Conservation (phyloP, 176 grass and related monocot genomes). For the Phragmites australis region DNA sequence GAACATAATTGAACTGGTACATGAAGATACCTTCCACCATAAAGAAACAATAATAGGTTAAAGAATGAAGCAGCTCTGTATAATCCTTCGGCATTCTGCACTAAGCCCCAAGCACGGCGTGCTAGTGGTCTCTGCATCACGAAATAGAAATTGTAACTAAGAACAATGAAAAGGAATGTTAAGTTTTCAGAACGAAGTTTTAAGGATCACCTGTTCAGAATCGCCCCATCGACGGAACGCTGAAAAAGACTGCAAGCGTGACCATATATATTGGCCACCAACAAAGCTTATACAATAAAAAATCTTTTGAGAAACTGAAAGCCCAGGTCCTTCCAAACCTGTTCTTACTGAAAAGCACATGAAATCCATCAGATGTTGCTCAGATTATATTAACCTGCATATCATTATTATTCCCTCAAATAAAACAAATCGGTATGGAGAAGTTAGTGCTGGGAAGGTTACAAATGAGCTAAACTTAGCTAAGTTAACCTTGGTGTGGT, state of each 20-base stretch:
- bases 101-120: slow-evolving; percentile 61
- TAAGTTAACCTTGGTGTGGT: background rate
- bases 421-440: background rate
- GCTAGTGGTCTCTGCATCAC: slow-evolving; percentile 72
- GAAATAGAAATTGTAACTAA: slow-evolving; percentile 13
- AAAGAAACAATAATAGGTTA: slow-evolving; percentile 89
- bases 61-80: slow-evolving; percentile 74
- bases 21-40: slow-evolving; percentile 77
- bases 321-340: slow-evolving; percentile 81
- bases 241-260: slow-evolving; percentile 85
- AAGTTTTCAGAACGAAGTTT: slow-evolving; percentile 30
- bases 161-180: background rate
- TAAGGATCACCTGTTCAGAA: slow-evolving; percentile 75
- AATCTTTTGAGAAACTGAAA: slow-evolving; percentile 92
- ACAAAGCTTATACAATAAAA: slow-evolving; percentile 84
- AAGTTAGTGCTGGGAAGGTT: background rate
- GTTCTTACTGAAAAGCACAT: slow-evolving; percentile 72
- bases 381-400: slow-evolving; percentile 13
- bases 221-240: slow-evolving; percentile 94
- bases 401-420: background rate
- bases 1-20: slow-evolving; percentile 22
- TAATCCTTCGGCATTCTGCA: slow-evolving; percentile 80
- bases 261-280: slow-evolving; percentile 86
- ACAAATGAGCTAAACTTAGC: background rate
- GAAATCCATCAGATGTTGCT: slow-evolving; percentile 19